Percentiles rank a stretch among this genome's conserved stretches.
Conservation (phyloP, 163 green algal genomes). For the Chlamydomonas reinhardtii region DNA sequence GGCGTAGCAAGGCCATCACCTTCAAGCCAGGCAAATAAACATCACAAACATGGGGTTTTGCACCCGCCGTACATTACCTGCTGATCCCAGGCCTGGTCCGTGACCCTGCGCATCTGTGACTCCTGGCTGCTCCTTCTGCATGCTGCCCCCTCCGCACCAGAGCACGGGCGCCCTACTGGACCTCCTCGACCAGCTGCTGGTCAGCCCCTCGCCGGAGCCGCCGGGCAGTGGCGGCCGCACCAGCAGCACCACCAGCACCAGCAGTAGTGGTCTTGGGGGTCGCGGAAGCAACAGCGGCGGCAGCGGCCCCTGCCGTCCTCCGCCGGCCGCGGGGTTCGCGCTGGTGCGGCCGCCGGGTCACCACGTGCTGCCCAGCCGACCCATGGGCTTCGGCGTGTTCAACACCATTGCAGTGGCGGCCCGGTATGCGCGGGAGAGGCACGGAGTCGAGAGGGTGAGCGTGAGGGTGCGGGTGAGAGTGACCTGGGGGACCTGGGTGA, state of each 20-base stretch:
- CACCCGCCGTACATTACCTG: too few relatives aligned
- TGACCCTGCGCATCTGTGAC: too few relatives aligned
- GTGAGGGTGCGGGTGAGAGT: not conserved
- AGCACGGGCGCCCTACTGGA: slow-evolving; percentile 67
- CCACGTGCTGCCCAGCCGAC: slow-evolving; percentile 77
- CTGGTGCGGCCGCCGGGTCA: slow-evolving; percentile 83
- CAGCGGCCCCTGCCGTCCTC: not conserved
- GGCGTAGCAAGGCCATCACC: too few relatives aligned
- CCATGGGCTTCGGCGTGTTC: slow-evolving; percentile 89
- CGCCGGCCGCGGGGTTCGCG: slow-evolving; percentile 23
- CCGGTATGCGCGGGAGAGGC: slow-evolving; percentile 55
- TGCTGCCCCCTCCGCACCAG: slow-evolving; percentile 20
- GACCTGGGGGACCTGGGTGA: too few relatives aligned
- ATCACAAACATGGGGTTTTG: too few relatives aligned
- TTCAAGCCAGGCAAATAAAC: too few relatives aligned
- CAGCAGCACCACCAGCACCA: too few relatives aligned
- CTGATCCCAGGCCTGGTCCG: too few relatives aligned
- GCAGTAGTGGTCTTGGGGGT: not conserved
- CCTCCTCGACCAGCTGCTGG: slow-evolving; percentile 66
- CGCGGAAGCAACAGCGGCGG: not conserved
- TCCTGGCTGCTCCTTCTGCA: too few relatives aligned
- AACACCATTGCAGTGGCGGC: slow-evolving; percentile 81
- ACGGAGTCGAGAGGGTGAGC: slow-evolving; percentile 65
- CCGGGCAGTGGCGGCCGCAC: not conserved
- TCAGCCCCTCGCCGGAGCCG: not conserved